Conservation (phyloP, 225 moss, liverwort and hornwort genomes). For the Marchantia paleacea region DNA sequence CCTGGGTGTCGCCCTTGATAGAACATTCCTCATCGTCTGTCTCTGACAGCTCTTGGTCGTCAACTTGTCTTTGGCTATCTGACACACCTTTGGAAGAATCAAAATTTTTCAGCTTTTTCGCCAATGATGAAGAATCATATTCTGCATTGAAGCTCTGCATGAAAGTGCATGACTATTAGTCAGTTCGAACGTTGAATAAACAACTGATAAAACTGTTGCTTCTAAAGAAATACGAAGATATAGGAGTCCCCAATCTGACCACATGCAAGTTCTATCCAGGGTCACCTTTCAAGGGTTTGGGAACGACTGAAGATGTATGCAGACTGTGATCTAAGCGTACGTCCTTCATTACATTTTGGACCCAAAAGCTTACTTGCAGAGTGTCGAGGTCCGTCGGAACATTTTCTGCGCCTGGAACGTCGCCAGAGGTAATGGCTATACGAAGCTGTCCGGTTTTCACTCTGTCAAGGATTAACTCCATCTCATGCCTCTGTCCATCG, state of each 20-base stretch:
- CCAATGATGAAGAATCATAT: neutral
- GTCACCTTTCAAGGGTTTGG: neutral
- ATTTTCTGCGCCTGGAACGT: slow-evolving; percentile 34
- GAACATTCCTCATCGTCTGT: slow-evolving; percentile 21
- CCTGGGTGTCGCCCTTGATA: neutral
- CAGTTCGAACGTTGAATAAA: neutral
- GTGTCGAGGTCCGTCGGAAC: slow-evolving; percentile 22
- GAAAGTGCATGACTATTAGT: neutral
- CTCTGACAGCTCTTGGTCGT: neutral
- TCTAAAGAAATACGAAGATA: neutral
- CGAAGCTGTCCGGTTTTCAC: slow-evolving; percentile 78
- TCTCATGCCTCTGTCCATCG: slow-evolving; percentile 73
- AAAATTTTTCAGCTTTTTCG: neutral
- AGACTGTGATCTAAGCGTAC: neutral
- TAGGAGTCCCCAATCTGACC: neutral
- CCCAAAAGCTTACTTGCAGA: slow-evolving; percentile 4
- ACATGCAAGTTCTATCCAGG: neutral
- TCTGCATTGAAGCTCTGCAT: neutral
- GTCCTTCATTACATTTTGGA: neutral
- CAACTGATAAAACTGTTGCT: neutral
- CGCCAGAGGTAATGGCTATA: slow-evolving; percentile 58
- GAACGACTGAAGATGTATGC: neutral
- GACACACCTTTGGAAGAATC: neutral
- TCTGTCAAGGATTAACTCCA: slow-evolving; percentile 58
- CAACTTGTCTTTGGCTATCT: neutral